A percentile compares a stretch with the other conserved stretches of the same genome.
phyloP scores from a whole-genome alignment of 2,329 filamentous ascomycete species.

The Cercospora nicotianae region DNA sequence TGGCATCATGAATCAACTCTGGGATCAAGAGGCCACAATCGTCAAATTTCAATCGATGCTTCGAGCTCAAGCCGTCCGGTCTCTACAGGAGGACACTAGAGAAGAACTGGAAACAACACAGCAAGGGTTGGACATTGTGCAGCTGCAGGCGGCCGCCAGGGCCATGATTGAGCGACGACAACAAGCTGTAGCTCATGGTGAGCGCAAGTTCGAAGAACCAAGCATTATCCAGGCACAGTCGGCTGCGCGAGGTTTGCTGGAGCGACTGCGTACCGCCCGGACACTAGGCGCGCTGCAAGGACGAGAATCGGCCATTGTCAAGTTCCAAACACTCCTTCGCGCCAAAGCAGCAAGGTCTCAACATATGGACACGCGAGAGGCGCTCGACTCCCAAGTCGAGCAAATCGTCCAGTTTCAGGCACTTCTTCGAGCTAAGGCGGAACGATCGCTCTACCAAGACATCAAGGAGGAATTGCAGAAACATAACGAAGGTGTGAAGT shows the following conservation, averaged over 20 bases:
- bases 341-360: slow-evolving; percentile 57
- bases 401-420: slow-evolving; percentile 60
- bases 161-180: slow-evolving; percentile 63
- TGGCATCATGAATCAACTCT: slow-evolving; percentile 80
- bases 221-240: slow-evolving; percentile 42
- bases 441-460: slow-evolving; percentile 42
- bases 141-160: slow-evolving; percentile 58
- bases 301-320: slow-evolving; percentile 45
- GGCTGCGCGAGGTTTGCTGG: slow-evolving; percentile 44
- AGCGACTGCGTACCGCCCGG: slow-evolving; percentile 39
- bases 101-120: slow-evolving; percentile 51
- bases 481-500: slow-evolving; percentile 46
- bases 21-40: slow-evolving; percentile 77
- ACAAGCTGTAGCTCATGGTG: slow-evolving; percentile 33
- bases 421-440: slow-evolving; percentile 62
- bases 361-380: slow-evolving; percentile 59
- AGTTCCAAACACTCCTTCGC: slow-evolving; percentile 66
- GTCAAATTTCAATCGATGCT: slow-evolving; percentile 77
- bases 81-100: slow-evolving; percentile 61
- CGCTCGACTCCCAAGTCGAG: slow-evolving; percentile 42
- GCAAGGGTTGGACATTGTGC: slow-evolving; percentile 59
- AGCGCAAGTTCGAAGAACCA: slow-evolving; percentile 32
- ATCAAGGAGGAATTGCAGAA: slow-evolving; percentile 42
- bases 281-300: slow-evolving; percentile 35
- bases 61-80: slow-evolving; percentile 46